These are phyloP conservation scores for Bolboschoenus planiculmis DNA, from an alignment of 176 grass and related monocot species.

Conservation along the genomic window DNA sequence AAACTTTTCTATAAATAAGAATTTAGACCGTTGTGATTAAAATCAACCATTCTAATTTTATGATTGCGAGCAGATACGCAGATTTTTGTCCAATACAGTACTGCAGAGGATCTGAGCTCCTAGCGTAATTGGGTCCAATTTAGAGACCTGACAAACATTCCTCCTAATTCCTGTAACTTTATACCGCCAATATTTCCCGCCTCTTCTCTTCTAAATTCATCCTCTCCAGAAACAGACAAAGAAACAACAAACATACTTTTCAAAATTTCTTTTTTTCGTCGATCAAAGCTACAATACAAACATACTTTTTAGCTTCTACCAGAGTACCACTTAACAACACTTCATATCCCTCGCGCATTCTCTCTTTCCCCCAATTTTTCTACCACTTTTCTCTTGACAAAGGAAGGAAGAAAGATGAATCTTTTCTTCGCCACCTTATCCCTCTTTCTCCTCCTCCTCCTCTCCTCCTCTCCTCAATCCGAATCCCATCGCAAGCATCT, in stretches of 20 bases:
- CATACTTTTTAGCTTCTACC: neutral
- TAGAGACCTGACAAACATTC: neutral
- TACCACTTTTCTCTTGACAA: neutral
- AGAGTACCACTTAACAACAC: neutral
- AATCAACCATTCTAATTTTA: too few species aligned
- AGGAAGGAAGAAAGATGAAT: neutral
- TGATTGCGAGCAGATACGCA: too few species aligned
- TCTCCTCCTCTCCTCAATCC: neutral
- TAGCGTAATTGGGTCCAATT: neutral
- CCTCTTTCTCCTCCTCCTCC: slow-evolving; percentile 1
- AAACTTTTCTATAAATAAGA: too few species aligned
- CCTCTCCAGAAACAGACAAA: neutral
- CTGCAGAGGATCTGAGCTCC: too few species aligned
- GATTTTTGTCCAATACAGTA: too few species aligned
- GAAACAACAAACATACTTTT: neutral
- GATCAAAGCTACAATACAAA: neutral
- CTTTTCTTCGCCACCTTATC: neutral
- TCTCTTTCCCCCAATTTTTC: neutral
- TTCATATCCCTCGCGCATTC: neutral
- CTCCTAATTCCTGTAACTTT: neutral
- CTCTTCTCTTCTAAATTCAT: neutral
- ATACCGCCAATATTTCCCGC: neutral
- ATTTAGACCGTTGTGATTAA: too few species aligned
- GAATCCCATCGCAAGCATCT: slow-evolving; percentile 6
- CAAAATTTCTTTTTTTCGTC: neutral